Base-by-base conservation (phyloP, 768 basidiomycete species). In the Podaxis carcinomalis region DNA sequence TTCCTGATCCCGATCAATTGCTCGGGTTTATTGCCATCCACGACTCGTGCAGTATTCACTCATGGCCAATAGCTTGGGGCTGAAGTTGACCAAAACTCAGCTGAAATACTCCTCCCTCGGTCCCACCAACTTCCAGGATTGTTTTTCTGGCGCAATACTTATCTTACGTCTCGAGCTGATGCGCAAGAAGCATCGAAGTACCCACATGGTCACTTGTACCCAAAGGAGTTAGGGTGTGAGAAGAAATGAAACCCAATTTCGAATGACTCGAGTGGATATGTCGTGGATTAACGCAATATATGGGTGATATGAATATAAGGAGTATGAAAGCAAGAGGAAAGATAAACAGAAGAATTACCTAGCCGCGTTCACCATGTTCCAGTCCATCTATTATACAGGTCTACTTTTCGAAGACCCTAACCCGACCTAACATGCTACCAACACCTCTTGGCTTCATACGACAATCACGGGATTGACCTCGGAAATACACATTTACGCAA, bases 401-500 rank as follows among this genome's bases (percentile, higher is more conserved):
- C 13, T 5, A 39, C 36, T 39, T n/a, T 53, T 21, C 10, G 52
- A 14, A 39, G 19, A 13, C n/a, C 23, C 35, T 3, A 39, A 10
- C 16, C 27, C 50, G 16, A 53, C 13, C 19, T n/a, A 6, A 53
- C 19, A 37, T 32, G 36, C 6, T 19, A 36, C 32, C 52, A n/a
- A n/a, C 9, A 19, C 11, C n/a, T 11, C 19, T n/a, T 42, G 1
- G n/a, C 11, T 5, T 42, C 40, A n/a, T 42, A n/a, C 6, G 14
- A n/a, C n/a, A 13, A 42, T 5, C 16, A 6, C 14, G 6, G n/a
- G 16, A n/a, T 16, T 7, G 7, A 16, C 42, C 42, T 19, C 21
- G 42, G n/a, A n/a, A n/a, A n/a, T 19, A 44, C 6, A 44, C 3
- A 37, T 57, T 53, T 61, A 63, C 51, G 81, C 81, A 23, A 92